Conservation (phyloP, 1,139 yeast genomes). For the Geotrichum phurueaensis region DNA sequence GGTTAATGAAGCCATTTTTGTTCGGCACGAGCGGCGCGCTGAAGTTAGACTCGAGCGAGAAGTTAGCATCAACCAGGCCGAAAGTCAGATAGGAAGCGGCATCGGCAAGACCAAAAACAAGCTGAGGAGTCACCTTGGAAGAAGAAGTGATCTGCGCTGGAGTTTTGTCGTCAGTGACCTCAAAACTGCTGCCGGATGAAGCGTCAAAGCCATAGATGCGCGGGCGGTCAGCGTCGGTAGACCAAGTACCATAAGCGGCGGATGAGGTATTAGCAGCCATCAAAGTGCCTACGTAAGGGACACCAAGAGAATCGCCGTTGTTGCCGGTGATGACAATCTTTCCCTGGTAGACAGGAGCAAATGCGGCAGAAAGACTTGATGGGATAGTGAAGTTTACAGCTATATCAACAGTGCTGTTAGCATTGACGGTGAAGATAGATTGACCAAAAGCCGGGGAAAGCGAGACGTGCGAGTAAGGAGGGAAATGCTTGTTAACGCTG, state of each 20-base stretch:
- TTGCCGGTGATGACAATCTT: constrained; percentile 3
- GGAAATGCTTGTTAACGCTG: constrained; percentile 16
- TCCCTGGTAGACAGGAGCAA: constrained; percentile 11
- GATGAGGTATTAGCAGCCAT: not conserved
- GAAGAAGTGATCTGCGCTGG: not conserved
- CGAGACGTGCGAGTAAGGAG: constrained; percentile 13
- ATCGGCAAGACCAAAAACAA: constrained; percentile 1
- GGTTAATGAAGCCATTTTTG: constrained; percentile 7
- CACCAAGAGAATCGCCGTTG: constrained; percentile 4
- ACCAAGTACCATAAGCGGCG: constrained; percentile 8
- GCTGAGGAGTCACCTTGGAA: not conserved
- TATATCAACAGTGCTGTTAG: not conserved
- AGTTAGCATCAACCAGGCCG: constrained; percentile 5
- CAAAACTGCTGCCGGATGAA: not conserved
- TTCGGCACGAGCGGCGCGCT: constrained; percentile 7
- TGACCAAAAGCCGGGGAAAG: not conserved
- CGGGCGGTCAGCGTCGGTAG: constrained; percentile 2
- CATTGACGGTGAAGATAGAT: constrained; percentile 5
- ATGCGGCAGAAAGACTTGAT: not conserved
- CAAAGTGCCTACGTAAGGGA: constrained; percentile 7
- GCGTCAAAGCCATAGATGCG: constrained; percentile 1
- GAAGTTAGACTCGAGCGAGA: constrained; percentile 1
- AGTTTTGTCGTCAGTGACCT: not conserved
- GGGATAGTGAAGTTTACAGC: constrained; percentile 5
- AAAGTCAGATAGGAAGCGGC: constrained; percentile 12